Percentiles rank a stretch among this genome's conserved stretches.
phyloP scores from a whole-genome alignment of 768 basidiomycete species.

The Boletus sp. region DNA sequence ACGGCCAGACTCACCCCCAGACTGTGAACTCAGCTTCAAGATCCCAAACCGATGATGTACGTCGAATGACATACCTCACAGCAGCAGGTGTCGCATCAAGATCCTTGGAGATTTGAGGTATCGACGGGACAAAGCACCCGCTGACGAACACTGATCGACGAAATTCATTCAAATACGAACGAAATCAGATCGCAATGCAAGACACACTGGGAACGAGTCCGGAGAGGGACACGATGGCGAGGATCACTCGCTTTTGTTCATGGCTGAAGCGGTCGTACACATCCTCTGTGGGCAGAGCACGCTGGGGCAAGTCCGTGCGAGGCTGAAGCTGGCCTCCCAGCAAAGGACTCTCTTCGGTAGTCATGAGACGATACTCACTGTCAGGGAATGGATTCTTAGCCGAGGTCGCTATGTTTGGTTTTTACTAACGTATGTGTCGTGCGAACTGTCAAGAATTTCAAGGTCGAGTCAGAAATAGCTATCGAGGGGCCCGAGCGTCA shows the following conservation, averaged over 20 bases:
- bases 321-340: constrained; percentile 11
- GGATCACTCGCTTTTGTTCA: constrained; percentile 50
- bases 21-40: constrained; percentile 21
- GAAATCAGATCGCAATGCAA: background rate
- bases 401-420: background rate
- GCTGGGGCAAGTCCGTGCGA: background rate
- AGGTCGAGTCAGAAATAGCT: too few species aligned
- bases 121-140: constrained; percentile 69
- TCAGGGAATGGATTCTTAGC: too few species aligned
- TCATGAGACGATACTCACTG: constrained; percentile 11
- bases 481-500: too few species aligned
- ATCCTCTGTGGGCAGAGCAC: constrained; percentile 21
- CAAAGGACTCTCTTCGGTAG: constrained; percentile 30
- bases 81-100: constrained; percentile 53
- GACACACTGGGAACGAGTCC: constrained; percentile 62
- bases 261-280: constrained; percentile 61
- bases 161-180: background rate
- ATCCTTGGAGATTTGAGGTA: constrained; percentile 71
- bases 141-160: constrained; percentile 57
- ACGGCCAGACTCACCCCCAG: constrained; percentile 53
- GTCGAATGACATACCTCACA: constrained; percentile 46
- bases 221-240: constrained; percentile 56
- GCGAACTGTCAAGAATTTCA: background rate
- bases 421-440: background rate
- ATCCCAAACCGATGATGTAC: background rate